These are phyloP conservation scores for Tylopilus rubrobrunneus DNA, from an alignment of 768 basidiomycete genomes.

Conservation along the genomic window DNA sequence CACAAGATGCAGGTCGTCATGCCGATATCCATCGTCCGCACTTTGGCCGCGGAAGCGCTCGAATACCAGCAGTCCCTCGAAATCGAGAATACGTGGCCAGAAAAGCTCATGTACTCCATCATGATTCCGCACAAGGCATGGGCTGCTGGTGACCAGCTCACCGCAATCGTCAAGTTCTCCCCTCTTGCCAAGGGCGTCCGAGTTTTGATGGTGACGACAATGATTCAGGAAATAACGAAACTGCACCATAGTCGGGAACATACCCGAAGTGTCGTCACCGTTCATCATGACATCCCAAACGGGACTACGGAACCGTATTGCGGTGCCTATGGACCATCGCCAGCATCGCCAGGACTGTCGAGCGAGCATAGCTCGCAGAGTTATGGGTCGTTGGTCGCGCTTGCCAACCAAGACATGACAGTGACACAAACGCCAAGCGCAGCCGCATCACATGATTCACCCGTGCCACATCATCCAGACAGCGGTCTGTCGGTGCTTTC, in stretches of 20 bases:
- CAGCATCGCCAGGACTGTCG: slow-evolving; percentile 14
- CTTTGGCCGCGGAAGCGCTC: slow-evolving; percentile 75
- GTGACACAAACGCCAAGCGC: slow-evolving; percentile 12
- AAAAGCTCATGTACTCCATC: slow-evolving; percentile 93
- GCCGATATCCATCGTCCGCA: slow-evolving; percentile 66
- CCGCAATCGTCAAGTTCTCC: slow-evolving; percentile 80
- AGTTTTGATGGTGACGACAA: slow-evolving; percentile 62
- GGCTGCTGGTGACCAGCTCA: slow-evolving; percentile 84
- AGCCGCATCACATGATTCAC: slow-evolving; percentile 11
- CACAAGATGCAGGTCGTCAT: slow-evolving; percentile 59
- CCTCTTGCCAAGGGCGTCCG: slow-evolving; percentile 82
- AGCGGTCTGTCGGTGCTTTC: neutral
- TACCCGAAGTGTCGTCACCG: slow-evolving; percentile 54
- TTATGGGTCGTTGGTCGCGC: slow-evolving; percentile 7
- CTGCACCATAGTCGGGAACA: slow-evolving; percentile 52
- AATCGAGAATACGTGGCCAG: slow-evolving; percentile 96
- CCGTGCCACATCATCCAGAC: neutral
- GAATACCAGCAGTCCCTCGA: slow-evolving; percentile 97
- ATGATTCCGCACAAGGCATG: slow-evolving; percentile 95
- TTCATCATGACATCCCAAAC: slow-evolving; percentile 64
- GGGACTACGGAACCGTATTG: slow-evolving; percentile 43
- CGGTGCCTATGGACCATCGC: neutral
- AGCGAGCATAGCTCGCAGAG: slow-evolving; percentile 15
- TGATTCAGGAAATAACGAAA: slow-evolving; percentile 73
- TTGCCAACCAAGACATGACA: slow-evolving; percentile 10